Conservation (phyloP, 1,284 basidiomycete genomes). For the Fomitopsis betulina region DNA sequence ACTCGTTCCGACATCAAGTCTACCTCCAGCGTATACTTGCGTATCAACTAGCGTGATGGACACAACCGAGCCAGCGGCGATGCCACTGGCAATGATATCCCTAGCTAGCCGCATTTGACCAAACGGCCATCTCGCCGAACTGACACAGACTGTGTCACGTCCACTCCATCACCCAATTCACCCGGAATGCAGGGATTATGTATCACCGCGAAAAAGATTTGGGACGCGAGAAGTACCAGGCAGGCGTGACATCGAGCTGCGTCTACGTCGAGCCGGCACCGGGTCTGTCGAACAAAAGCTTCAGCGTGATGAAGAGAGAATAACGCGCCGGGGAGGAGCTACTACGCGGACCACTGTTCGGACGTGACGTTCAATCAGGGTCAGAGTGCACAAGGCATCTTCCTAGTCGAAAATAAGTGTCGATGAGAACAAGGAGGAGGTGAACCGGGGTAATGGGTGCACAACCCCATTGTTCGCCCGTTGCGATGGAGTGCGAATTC, state of each 20-base stretch:
- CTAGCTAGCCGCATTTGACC: no score
- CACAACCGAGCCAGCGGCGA: no score
- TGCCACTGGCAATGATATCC: neutral
- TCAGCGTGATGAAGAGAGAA: neutral
- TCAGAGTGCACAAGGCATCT: no score
- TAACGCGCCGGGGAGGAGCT: no score
- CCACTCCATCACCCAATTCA: neutral
- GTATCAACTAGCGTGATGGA: no score
- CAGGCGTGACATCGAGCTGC: neutral
- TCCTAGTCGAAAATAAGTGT: neutral
- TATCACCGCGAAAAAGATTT: neutral
- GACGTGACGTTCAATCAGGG: no score
- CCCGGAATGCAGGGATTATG: neutral
- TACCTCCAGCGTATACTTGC: conserved; percentile 1
- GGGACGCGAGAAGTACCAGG: neutral
- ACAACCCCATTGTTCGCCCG: neutral
- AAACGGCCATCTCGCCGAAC: no score
- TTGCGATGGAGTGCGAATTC: neutral
- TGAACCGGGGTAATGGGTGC: neutral
- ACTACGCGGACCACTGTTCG: no score
- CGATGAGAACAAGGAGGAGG: neutral
- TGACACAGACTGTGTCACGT: neutral
- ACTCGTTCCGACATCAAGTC: neutral
- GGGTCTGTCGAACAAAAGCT: conserved; percentile 1
- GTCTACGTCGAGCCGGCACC: neutral